Percentiles rank a stretch among this genome's conserved stretches.
Conservation (phyloP, 306 rosid species). For the Arachis stenosperma region DNA sequence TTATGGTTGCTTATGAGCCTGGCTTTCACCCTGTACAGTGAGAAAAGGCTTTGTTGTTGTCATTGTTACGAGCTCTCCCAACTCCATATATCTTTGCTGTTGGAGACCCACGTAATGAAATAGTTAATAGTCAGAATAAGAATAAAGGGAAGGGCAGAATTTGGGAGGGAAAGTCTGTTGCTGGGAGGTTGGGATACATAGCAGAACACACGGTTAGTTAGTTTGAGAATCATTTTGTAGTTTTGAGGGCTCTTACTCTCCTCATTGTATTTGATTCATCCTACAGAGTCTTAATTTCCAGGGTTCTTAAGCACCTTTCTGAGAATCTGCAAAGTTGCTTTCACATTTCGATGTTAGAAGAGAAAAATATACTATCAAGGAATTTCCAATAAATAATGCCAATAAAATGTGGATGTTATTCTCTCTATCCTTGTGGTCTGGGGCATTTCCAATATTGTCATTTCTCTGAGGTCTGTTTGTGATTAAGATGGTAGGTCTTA, state of each 20-base stretch:
- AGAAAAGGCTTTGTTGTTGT: neutral
- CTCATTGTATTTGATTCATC: too few species aligned
- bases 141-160: too few species aligned
- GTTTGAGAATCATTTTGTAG: too few species aligned
- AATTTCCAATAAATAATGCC: neutral
- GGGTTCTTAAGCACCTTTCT: constrained; percentile 8
- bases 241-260: too few species aligned
- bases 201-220: too few species aligned
- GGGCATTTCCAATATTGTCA: constrained; percentile 21
- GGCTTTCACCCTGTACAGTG: neutral
- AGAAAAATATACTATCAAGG: neutral
- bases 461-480: constrained; percentile 2
- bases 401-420: neutral
- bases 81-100: too few species aligned
- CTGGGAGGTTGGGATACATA: too few species aligned
- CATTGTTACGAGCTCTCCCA: neutral
- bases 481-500: neutral
- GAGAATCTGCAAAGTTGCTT: neutral
- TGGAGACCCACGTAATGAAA: too few species aligned
- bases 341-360: neutral
- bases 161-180: too few species aligned
- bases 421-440: neutral
- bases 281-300: too few species aligned
- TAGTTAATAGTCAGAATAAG: too few species aligned
- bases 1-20: constrained; percentile 2